These are phyloP conservation scores for Ophiostoma ips DNA, from an alignment of 2,329 filamentous ascomycete genomes.

Conservation along the genomic window DNA sequence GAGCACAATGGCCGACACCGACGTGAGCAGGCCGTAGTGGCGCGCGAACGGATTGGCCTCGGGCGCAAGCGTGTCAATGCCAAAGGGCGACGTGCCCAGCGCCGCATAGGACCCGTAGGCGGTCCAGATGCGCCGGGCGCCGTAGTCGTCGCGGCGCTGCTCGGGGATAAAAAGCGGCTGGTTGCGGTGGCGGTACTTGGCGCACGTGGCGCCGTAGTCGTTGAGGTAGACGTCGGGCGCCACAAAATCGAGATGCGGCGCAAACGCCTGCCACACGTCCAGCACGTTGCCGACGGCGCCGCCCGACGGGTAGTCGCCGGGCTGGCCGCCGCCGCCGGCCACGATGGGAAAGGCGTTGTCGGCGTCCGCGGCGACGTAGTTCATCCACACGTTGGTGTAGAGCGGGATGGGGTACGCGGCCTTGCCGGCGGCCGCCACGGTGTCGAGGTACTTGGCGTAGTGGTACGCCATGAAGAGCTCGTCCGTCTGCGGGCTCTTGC, in stretches of 20 bases:
- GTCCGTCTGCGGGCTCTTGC: conserved; percentile 17
- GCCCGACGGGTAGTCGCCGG: conserved; percentile 31
- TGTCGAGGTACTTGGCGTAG: conserved; percentile 20
- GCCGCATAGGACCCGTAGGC: conserved; percentile 18
- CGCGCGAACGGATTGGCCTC: conserved; percentile 14
- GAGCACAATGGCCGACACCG: not conserved
- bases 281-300: conserved; percentile 27
- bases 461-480: conserved; percentile 26
- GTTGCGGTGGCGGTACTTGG: conserved; percentile 1
- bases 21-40: conserved; percentile 20
- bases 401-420: conserved; percentile 20
- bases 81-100: conserved; percentile 23
- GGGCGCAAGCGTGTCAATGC: conserved; percentile 18
- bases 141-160: conserved; percentile 34
- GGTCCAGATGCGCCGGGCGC: conserved; percentile 27
- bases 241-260: conserved; percentile 31
- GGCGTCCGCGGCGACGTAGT: conserved; percentile 17
- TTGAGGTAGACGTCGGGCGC: conserved; percentile 30
- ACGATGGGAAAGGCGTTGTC: not conserved
- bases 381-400: conserved; percentile 24
- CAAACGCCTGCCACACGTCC: conserved; percentile 30
- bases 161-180: conserved; percentile 38
- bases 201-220: conserved; percentile 23
- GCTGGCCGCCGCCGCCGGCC: conserved; percentile 18
- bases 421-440: conserved; percentile 24